A percentile compares a stretch with the other conserved stretches of the same genome.
Conservation (phyloP, 352 stramenopile genomes). For the Peronospora destructor region DNA sequence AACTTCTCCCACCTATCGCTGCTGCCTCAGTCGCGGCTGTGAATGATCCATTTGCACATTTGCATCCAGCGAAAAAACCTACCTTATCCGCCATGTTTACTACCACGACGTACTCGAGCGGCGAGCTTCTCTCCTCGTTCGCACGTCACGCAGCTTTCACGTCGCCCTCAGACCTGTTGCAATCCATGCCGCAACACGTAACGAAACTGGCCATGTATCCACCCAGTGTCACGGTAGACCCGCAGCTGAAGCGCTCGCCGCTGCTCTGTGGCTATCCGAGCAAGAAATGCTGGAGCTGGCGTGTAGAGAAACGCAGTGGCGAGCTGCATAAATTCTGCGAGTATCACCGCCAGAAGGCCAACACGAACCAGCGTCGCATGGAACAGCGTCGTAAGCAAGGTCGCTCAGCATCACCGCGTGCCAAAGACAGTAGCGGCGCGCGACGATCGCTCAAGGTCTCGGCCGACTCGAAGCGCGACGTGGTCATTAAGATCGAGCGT, state of each 20-base stretch:
- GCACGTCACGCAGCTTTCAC: conserved; percentile 8
- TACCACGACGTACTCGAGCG: conserved; percentile 26
- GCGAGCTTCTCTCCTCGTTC: conserved; percentile 28
- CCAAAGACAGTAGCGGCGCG: conserved; percentile 15
- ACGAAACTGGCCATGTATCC: conserved; percentile 16
- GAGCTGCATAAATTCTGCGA: conserved; percentile 84
- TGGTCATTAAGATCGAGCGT: conserved; percentile 26
- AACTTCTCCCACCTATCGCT: conserved; percentile 3
- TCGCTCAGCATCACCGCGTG: conserved; percentile 22
- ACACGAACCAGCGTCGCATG: conserved; percentile 80
- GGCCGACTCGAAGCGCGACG: conserved; percentile 16
- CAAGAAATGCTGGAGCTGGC: conserved; percentile 80
- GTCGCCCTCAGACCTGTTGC: conserved; percentile 7
- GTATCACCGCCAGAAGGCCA: conserved; percentile 80
- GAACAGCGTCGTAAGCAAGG: conserved; percentile 72
- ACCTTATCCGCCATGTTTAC: conserved; percentile 20
- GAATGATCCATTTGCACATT: conserved; percentile 27
- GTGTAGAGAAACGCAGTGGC: conserved; percentile 75
- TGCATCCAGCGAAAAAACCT: conserved; percentile 20
- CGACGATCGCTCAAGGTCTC: conserved; percentile 23
- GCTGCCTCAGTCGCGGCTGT: conserved; percentile 1
- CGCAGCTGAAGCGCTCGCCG: conserved; percentile 41
- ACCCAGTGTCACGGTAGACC: conserved; percentile 4
- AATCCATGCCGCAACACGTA: conserved; percentile 17
- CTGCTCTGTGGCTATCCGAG: conserved; percentile 66